Evolutionary conservation across 2,329 filamentous ascomycete genomes (phyloP), one percentile per base, ranked within the genome.

Genomic region (Fusarium nelsonii): DNA sequence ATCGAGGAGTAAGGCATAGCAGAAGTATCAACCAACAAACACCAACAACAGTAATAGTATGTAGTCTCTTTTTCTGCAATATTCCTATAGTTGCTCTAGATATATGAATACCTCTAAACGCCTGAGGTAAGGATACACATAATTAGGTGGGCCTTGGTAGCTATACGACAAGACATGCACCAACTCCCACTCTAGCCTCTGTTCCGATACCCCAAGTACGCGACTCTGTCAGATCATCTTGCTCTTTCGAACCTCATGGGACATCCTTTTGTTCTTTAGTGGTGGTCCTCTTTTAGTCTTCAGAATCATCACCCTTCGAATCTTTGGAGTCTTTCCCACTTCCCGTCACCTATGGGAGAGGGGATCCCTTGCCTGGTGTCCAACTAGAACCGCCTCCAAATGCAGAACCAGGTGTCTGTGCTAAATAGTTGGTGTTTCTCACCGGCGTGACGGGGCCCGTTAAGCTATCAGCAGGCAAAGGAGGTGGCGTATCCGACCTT

Each of bases 401-500:
- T 4, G 78, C 78, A 28, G 76, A 78, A 4, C 77, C 76, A 32
- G 78, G 76, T 23, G 77, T 70, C 39, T 79, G 75, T 14, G 75
- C 78, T 16, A 71, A 63, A 51, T 77, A 75, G 8, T 68, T 74
- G 5, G 78, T 78, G 32, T 81, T 81, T 72, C 79, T 77, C 4
- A 78, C 76, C 6, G 85, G 85, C 33, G 85, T 87, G n/a, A 82
- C 83, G 16, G 84, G 81, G 3, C 74, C 79, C 11, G 71, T 62
- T 28, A 71, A 76, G 15, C 76, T 76, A 20, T 82, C 82, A 8
- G 73, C 69, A 23, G 80, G 76, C 12, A 85, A 77, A 6, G 87
- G 86, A 4, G 87, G 86, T 2, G 87, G 86, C 4, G 85, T 88
- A 50, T 87, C 85, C n/a, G 81, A 83, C 55, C 85, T 81, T 55